These are phyloP conservation scores for Pestalotiopsis sp. DNA, from an alignment of 2,329 filamentous ascomycete species.

Conservation along the genomic window DNA sequence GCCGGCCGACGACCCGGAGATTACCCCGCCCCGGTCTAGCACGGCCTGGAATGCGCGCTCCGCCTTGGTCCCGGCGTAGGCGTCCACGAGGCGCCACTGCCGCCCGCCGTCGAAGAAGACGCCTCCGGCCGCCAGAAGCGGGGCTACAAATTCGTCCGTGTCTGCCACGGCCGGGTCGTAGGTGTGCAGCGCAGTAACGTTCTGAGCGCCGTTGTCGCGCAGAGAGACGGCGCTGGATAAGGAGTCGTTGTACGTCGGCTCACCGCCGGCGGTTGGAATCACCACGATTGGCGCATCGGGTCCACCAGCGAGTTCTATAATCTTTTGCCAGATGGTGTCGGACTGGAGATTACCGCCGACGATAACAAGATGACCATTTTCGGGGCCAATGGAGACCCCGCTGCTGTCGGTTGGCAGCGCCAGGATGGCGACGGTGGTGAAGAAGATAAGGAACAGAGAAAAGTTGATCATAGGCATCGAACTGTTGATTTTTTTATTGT, in stretches of 20 bases:
- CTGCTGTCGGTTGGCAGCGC: not conserved
- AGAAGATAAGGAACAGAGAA: not conserved
- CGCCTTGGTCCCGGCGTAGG: constrained; percentile 31
- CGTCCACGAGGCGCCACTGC: constrained; percentile 33
- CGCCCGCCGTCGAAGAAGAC: constrained; percentile 33
- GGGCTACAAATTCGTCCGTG: constrained; percentile 30
- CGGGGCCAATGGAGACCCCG: constrained; percentile 24
- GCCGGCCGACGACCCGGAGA: constrained; percentile 30
- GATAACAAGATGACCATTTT: constrained; percentile 29
- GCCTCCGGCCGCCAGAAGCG: constrained; percentile 22
- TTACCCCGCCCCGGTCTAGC: constrained; percentile 27
- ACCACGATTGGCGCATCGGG: constrained; percentile 28
- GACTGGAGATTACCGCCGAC: constrained; percentile 29
- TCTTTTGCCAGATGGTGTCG: constrained; percentile 30
- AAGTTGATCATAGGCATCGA: not conserved
- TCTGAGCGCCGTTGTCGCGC: constrained; percentile 26
- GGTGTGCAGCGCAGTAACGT: constrained; percentile 32
- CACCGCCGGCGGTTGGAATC: constrained; percentile 31
- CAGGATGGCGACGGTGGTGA: not conserved
- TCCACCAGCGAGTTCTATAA: constrained; percentile 29
- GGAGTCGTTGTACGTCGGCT: constrained; percentile 26
- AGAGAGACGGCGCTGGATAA: constrained; percentile 25
- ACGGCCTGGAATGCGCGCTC: constrained; percentile 29
- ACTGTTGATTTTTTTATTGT: too few relatives aligned
- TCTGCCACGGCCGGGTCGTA: constrained; percentile 29